These are phyloP conservation scores for Petrea volubilis DNA, from an alignment of 257 asterid genomes.

Conservation along the genomic window DNA sequence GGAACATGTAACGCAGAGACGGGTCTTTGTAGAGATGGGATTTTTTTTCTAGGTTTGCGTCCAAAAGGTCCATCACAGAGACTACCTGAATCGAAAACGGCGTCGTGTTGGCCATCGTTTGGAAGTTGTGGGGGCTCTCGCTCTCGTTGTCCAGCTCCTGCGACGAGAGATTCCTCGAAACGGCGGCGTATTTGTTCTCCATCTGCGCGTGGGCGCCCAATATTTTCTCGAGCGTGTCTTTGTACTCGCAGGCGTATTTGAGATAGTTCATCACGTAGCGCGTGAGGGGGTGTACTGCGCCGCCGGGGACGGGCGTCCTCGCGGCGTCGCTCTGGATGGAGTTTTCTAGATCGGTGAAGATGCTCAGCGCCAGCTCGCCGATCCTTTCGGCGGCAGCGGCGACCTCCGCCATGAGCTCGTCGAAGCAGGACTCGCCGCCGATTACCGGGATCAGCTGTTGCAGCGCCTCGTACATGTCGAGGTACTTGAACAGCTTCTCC, in stretches of 20 bases:
- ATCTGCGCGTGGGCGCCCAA: slow-evolving; percentile 34
- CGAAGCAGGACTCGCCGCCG: slow-evolving; percentile 38
- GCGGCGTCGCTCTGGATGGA: slow-evolving; percentile 65
- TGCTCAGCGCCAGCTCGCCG: slow-evolving; percentile 62
- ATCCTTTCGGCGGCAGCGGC: slow-evolving; percentile 47
- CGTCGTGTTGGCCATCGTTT: slow-evolving; percentile 25
- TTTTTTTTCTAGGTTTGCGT: slow-evolving; percentile 52
- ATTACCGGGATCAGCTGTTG: slow-evolving; percentile 44
- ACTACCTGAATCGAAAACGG: slow-evolving; percentile 57
- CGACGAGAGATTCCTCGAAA: not conserved
- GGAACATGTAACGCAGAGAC: slow-evolving; percentile 57
- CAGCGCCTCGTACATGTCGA: slow-evolving; percentile 72
- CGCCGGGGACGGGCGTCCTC: slow-evolving; percentile 72
- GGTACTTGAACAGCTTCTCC: slow-evolving; percentile 78
- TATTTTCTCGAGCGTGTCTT: slow-evolving; percentile 50
- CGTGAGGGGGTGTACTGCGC: slow-evolving; percentile 90
- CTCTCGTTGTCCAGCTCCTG: slow-evolving; percentile 33
- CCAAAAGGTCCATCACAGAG: slow-evolving; percentile 62
- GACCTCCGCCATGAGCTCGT: slow-evolving; percentile 49
- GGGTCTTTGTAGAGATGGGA: slow-evolving; percentile 63
- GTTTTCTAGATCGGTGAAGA: slow-evolving; percentile 66
- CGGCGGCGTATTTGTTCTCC: slow-evolving; percentile 20
- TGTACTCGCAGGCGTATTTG: slow-evolving; percentile 71
- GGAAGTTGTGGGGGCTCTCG: slow-evolving; percentile 45
- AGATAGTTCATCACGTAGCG: slow-evolving; percentile 87